Conservation (phyloP, 257 asterid species). For the Verbena officinalis region DNA sequence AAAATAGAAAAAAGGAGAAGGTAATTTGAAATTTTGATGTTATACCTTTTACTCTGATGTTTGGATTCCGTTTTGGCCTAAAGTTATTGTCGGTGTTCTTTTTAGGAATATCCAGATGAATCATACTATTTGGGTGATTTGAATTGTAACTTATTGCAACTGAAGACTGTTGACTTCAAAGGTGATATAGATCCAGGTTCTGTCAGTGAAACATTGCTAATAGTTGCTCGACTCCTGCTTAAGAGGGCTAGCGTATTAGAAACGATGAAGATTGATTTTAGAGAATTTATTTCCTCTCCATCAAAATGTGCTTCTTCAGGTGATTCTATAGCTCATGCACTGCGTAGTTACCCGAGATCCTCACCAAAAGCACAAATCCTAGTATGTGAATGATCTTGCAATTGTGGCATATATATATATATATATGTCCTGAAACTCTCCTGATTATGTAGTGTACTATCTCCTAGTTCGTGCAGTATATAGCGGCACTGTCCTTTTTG, state of each 20-base stretch:
- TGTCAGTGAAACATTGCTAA: not conserved
- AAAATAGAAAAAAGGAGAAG: too few relatives aligned
- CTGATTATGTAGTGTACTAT: too few relatives aligned
- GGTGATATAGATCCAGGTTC: not conserved
- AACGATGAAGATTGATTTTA: not conserved
- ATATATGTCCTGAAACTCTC: too few relatives aligned
- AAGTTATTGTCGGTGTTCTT: not conserved
- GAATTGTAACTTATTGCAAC: not conserved
- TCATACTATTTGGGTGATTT: not conserved
- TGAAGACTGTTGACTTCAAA: constrained; percentile 8
- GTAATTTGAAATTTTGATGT: too few relatives aligned
- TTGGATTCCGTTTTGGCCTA: not conserved
- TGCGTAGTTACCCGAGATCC: too few relatives aligned
- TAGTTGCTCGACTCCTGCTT: not conserved
- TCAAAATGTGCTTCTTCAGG: not conserved
- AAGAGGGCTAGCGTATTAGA: not conserved
- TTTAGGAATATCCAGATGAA: not conserved
- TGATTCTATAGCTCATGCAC: too few relatives aligned
- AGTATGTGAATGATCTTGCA: too few relatives aligned
- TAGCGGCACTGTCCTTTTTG: too few relatives aligned
- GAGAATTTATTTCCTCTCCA: not conserved
- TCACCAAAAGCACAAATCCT: too few relatives aligned
- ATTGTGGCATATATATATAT: too few relatives aligned
- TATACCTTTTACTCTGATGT: too few relatives aligned
- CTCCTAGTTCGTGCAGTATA: too few relatives aligned